phyloP scores from a whole-genome alignment of 345 rosid genomes.

The Gossypium thurberi region DNA sequence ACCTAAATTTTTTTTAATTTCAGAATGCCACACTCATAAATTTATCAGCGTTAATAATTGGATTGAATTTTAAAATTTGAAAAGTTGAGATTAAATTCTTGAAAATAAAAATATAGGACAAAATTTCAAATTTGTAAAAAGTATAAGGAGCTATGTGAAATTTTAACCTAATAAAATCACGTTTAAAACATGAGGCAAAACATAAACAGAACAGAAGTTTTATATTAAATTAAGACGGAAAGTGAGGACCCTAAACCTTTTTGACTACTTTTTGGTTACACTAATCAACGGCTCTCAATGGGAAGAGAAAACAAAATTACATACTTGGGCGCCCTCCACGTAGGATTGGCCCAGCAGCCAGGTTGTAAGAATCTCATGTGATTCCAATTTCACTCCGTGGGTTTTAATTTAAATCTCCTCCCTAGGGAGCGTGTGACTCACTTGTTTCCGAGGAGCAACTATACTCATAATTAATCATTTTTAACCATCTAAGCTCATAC shows the following conservation, averaged over 20 bases:
- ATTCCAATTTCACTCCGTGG: conserved; percentile 33
- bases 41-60: too few relatives aligned
- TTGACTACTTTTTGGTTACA: conserved; percentile 21
- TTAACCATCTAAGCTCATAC: too few relatives aligned
- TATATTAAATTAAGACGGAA: conserved; percentile 9
- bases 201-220: conserved; percentile 19
- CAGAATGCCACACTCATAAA: too few relatives aligned
- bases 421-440: conserved; percentile 17
- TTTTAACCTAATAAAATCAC: neutral
- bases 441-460: neutral
- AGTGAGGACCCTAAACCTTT: conserved; percentile 22
- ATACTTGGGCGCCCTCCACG: conserved; percentile 36
- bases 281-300: conserved; percentile 2
- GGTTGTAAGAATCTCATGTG: conserved; percentile 67
- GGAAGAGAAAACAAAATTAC: neutral
- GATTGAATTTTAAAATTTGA: too few relatives aligned
- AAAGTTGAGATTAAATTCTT: too few relatives aligned
- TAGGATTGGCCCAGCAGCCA: conserved; percentile 43
- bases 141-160: too few relatives aligned
- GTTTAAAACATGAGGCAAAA: conserved; percentile 42
- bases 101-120: too few relatives aligned
- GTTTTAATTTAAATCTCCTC: conserved; percentile 8
- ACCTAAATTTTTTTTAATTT: too few relatives aligned
- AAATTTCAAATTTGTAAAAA: too few relatives aligned
- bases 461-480: too few relatives aligned